phyloP scores from a whole-genome alignment of 176 grass and related monocot species.

The Eragrostis curvula region DNA sequence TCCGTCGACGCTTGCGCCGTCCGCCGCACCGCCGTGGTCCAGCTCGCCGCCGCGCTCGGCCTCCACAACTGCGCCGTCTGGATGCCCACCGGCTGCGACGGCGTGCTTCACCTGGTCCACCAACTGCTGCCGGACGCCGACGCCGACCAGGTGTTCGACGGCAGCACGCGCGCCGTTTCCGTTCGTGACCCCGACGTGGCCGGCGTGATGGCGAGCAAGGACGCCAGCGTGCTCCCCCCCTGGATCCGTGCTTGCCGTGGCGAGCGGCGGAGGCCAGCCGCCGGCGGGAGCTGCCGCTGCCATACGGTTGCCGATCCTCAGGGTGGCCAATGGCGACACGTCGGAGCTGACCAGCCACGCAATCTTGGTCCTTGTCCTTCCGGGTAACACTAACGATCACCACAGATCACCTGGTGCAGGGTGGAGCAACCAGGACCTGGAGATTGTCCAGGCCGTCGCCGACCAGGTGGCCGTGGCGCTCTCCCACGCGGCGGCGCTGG shows the following conservation, averaged over 20 bases:
- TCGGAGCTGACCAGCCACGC: conserved; percentile 32
- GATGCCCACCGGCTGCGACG: neutral
- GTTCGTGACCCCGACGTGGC: conserved; percentile 58
- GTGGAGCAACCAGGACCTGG: conserved; percentile 55
- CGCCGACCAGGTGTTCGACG: conserved; percentile 27
- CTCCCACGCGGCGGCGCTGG: conserved; percentile 53
- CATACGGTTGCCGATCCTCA: conserved; percentile 66
- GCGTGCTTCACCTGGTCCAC: conserved; percentile 22
- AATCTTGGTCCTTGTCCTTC: conserved; percentile 56
- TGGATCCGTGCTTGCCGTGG: conserved; percentile 43
- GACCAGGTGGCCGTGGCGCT: conserved; percentile 64
- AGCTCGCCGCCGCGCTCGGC: conserved; percentile 6
- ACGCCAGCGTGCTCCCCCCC: conserved; percentile 53
- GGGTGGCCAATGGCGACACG: conserved; percentile 10
- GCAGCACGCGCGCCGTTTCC: neutral
- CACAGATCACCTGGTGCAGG: too few relatives aligned
- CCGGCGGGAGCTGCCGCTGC: conserved; percentile 44
- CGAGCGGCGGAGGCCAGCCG: conserved; percentile 32
- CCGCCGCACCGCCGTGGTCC: conserved; percentile 16
- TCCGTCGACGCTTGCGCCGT: neutral
- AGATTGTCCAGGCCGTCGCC: conserved; percentile 56
- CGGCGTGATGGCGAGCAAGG: conserved; percentile 43
- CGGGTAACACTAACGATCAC: neutral
- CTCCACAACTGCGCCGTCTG: conserved; percentile 37
- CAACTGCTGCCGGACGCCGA: neutral